Conservation (phyloP, 2,329 filamentous ascomycete species). For the Monilinia fructicola region DNA sequence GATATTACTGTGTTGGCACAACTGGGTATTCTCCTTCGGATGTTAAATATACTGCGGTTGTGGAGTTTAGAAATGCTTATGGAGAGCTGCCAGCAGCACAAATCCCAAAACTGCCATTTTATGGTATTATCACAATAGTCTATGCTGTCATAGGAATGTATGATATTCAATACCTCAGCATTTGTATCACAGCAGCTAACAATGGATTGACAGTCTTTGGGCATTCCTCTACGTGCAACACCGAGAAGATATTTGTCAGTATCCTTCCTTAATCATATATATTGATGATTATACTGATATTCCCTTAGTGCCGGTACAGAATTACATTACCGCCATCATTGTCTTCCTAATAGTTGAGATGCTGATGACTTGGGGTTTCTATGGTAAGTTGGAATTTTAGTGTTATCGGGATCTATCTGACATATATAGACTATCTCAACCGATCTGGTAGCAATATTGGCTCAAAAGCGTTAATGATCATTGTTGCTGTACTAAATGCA, state of each 20-base stretch:
- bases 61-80: constrained; percentile 94
- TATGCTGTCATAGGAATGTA: constrained; percentile 82
- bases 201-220: constrained; percentile 64
- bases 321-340: constrained; percentile 97
- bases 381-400: constrained; percentile 54
- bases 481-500: constrained; percentile 92
- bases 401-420: constrained; percentile 40
- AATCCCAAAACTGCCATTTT: constrained; percentile 96
- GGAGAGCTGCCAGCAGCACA: constrained; percentile 93
- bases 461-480: constrained; percentile 80
- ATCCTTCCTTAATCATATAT: constrained; percentile 2
- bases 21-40: constrained; percentile 62
- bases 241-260: constrained; percentile 79
- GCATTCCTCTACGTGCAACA: constrained; percentile 94
- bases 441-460: constrained; percentile 79
- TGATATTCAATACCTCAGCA: constrained; percentile 37
- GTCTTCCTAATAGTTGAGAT: constrained; percentile 94
- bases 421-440: constrained; percentile 77
- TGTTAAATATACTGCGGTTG: constrained; percentile 70
- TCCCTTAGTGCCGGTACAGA: constrained; percentile 82
- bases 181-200: constrained; percentile 24
- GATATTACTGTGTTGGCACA: constrained; percentile 92
- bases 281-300: constrained; percentile 39
- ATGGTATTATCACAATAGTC: constrained; percentile 88
- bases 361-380: constrained; percentile 98